Evolutionary conservation across 1,284 basidiomycete genomes (phyloP), one percentile per base, ranked within the genome.

Genomic region (Boletus semigastroideus): DNA sequence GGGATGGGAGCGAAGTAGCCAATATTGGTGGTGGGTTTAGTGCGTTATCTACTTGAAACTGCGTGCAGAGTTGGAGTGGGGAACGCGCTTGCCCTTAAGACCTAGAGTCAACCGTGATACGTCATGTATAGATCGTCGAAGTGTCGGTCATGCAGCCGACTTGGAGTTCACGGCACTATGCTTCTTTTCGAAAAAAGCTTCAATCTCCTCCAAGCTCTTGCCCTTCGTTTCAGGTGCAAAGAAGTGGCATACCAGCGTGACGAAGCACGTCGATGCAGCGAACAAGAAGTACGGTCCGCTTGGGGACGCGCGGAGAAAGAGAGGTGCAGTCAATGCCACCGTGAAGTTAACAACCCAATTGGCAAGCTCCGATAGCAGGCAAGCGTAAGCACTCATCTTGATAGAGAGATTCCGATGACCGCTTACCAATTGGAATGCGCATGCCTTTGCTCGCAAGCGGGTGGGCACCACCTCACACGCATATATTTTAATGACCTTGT

Each of bases 251-350:
- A 74, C 68, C 22, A 72, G 16, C 17, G 72, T 72, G 22, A 72
- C 71, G 43, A 77, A 50, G 42, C 71, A 66, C 31, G 70, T 59
- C 47, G 70, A 74, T 22, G 59, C 60, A 36, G 74, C 73, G 47
- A 78, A 81, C 50, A 78, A 62, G 60, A 80, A 80, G 60, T 80
- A 81, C 1, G 77, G 75, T 3, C 74, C 77, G 1, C 67, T 78
- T 6, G 69, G 68, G 5, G 73, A 76, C 33, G 65, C 59, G 3
- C 71, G 66, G 37, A 81, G 72, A 66, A 79, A 80, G 14, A 76
- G 63, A 10, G 77, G 77, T 3, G 77, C 76, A 9, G 76, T 70
- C 57, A 76, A 69, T 8, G 78, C 76, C 42, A 79, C 72, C 34
- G 67, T 53, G 55, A 74, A 77, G 61, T 79, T 79, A 17, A 77